A percentile compares a stretch with the other conserved stretches of the same genome.
Conservation (phyloP, 805 yeast genomes). For the Metschnikowia hibisci region DNA sequence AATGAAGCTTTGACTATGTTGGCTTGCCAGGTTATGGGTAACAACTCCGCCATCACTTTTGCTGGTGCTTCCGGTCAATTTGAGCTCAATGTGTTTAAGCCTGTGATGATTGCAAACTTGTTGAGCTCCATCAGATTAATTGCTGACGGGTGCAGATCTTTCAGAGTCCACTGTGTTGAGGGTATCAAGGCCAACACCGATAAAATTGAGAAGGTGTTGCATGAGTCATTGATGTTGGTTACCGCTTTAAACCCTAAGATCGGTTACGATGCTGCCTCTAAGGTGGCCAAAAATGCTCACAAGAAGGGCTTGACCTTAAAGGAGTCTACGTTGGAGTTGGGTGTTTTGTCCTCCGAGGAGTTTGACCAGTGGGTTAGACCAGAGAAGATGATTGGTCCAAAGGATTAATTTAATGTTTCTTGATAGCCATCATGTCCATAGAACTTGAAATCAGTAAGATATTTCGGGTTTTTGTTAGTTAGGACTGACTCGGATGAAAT, state of each 20-base stretch:
- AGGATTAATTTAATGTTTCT: conserved; percentile 35
- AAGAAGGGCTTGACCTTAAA: conserved; percentile 94
- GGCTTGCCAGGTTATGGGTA: conserved; percentile 96
- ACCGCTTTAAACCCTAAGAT: conserved; percentile 98
- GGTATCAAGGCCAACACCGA: conserved; percentile 88
- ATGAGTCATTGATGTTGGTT: conserved; percentile 96
- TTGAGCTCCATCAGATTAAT: conserved; percentile 81
- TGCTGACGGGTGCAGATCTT: conserved; percentile 85
- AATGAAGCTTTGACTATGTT: conserved; percentile 99
- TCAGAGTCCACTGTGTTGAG: conserved; percentile 91
- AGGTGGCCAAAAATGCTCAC: conserved; percentile 98
- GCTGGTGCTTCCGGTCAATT: conserved; percentile 99
- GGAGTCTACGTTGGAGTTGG: conserved; percentile 89
- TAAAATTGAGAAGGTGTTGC: conserved; percentile 80
- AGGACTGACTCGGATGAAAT: too few species aligned
- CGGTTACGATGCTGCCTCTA: conserved; percentile 96
- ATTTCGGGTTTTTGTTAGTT: too few species aligned
- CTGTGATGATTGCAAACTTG: conserved; percentile 88
- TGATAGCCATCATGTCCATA: neutral
- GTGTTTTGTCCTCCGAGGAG: conserved; percentile 77
- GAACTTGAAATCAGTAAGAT: too few species aligned
- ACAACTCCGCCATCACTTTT: conserved; percentile 89
- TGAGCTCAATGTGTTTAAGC: conserved; percentile 97
- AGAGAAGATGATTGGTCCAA: conserved; percentile 97
- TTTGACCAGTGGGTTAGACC: conserved; percentile 97